Evolutionary conservation across 2,329 filamentous ascomycete species (phyloP), one percentile per base, ranked within the genome.

Genomic region (Neoarthrinium moseri): DNA sequence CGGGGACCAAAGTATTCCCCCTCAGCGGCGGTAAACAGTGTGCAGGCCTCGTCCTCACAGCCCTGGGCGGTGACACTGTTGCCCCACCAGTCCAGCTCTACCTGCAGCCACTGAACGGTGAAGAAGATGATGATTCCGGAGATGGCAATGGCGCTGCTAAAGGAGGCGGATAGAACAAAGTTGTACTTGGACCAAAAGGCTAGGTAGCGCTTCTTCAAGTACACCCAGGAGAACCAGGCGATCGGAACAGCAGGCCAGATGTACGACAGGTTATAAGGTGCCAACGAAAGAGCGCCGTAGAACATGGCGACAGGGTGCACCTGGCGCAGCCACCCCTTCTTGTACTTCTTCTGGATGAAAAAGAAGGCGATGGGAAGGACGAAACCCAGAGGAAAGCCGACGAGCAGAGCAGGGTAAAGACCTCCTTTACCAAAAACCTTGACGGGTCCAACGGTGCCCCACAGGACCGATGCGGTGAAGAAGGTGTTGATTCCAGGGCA

Each of bases 401-500:
- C 57, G 13, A 67, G 53, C 3, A 57, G 49, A 43, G 50, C 38
- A 26, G 39, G 63, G 52, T 72, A 72, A 32, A 62, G 62, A 12
- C 65, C 64, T 3, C 57, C 60, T 1, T 46, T 44, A 3, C 68
- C 68, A 38, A 66, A 73, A 7, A 72, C 61, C 43, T 64, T 65
- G 32, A 51, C 42, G 7, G 68, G 65, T 1, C 69, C 67, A 10
- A 73, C 58, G 5, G 66, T 69, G 8, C 68, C 70, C 62, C 69
- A 72, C 10, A 71, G 57, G 1, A 73, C 65, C 6, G 55, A 54
- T n/a, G 43, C 38, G 35, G 64, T 52, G 4, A 55, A 81, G 59
- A 80, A 79, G 4, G 74, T 77, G 57, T 76, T 77, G 53, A 76
- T 70, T 12, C 70, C 70, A 11, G 74, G 75, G 55, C 77, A 80